phyloP scores from a whole-genome alignment of 192 early-diverging fungal genomes.

The Chytriomyces sp. region DNA sequence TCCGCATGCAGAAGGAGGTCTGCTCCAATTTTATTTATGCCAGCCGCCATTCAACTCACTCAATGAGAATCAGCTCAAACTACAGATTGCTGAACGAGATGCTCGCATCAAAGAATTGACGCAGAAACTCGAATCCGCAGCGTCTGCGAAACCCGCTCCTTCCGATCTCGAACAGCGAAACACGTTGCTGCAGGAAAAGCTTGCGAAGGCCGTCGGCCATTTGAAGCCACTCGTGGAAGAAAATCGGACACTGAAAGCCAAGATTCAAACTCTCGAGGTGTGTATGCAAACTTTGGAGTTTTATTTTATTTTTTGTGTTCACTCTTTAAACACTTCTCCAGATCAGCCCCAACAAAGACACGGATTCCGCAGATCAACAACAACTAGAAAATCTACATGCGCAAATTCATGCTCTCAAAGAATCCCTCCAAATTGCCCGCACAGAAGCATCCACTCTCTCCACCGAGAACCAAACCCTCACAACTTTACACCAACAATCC shows the following conservation, averaged over 20 bases:
- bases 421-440: too few species aligned
- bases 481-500: not conserved
- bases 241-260: conserved; percentile 18
- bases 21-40: not conserved
- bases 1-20: not conserved
- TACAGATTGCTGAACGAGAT: not conserved
- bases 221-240: conserved; percentile 38
- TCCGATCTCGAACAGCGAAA: conserved; percentile 12
- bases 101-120: not conserved
- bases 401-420: not conserved
- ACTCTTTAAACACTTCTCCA: not conserved
- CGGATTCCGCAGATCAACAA: not conserved
- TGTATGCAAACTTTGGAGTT: not conserved
- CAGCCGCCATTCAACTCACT: not conserved
- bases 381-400: not conserved
- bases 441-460: not conserved
- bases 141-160: not conserved
- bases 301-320: not conserved
- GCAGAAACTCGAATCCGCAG: not conserved
- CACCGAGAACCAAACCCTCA: not conserved
- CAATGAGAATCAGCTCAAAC: not conserved
- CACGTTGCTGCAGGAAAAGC: conserved; percentile 31
- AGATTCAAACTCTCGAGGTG: not conserved
- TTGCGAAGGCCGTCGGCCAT: conserved; percentile 30
- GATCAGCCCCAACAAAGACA: not conserved